Evolutionary conservation across 495 filamentous ascomycete species (phyloP), one percentile per base, ranked within the genome.

Genomic region (Bacidia gigantensis): DNA sequence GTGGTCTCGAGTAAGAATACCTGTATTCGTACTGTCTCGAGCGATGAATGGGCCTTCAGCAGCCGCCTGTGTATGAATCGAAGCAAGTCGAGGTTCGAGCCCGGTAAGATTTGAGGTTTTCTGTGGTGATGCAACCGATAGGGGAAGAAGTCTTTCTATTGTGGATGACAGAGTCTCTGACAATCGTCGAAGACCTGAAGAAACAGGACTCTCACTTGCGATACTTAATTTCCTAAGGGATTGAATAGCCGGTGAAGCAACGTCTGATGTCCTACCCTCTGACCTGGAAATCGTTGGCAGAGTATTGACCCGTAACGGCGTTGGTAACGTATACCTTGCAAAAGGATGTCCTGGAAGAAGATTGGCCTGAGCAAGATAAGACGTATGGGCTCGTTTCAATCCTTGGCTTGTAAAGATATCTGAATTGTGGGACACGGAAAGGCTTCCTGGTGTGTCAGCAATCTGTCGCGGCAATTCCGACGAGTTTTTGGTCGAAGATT

Each of bases 161-260:
- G 47, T 17, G 5, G 29, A 50, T 2, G 47, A 50, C 17, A 50
- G 20, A 22, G 26, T 50, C 29, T 50, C n/a, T 3, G 47, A 50
- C 24, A 50, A 23, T 11, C 47, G 47, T 9, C 47, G 26, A 5
- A 50, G 24, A 23, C 20, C 38, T 2, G 25, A 25, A 12, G 5
- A 11, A n/a, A 3, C 32, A 3, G 32, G 26, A 14, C 14, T 38
- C 26, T 50, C 26, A 12, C 26, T n/a, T 3, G 32, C n/a, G n/a
- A 25, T 14, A n/a, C 32, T 50, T 0, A 17, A 22, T 17, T 25
- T 50, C 23, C 32, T 12, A 22, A 50, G 17, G 10, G 47, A 50
- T 50, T 50, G 2, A 12, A 38, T n/a, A 17, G 47, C 47, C 12
- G 47, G 47, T 35, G 47, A 50, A 9, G 14, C 14, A 26, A 17